Conservation (phyloP, 345 rosid genomes). For the Cardamine resedifolia region DNA sequence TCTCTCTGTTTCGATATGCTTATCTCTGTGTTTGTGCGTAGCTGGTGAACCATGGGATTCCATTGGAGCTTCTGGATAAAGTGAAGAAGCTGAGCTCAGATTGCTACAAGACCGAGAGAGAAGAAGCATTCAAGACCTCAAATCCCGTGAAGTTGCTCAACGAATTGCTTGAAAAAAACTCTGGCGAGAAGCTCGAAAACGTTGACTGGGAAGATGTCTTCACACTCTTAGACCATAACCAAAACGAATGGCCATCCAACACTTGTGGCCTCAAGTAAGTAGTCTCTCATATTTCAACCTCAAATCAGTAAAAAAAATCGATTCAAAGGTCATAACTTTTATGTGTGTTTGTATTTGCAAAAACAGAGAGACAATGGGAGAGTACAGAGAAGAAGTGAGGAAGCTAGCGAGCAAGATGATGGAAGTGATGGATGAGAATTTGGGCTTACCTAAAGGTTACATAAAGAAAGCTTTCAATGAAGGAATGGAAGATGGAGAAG, state of each 20-base stretch:
- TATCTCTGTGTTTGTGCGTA: constrained; percentile 23
- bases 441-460: constrained; percentile 66
- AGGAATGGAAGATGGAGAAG: constrained; percentile 45
- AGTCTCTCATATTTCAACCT: background rate
- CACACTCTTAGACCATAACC: constrained; percentile 51
- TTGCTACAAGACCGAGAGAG: constrained; percentile 66
- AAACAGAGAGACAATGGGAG: constrained; percentile 71
- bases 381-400: constrained; percentile 69
- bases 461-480: constrained; percentile 60
- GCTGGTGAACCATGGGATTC: constrained; percentile 84
- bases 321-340: constrained; percentile 1
- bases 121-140: constrained; percentile 62
- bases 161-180: constrained; percentile 45
- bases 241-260: constrained; percentile 60
- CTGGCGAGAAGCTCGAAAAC: constrained; percentile 51
- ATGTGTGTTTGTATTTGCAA: background rate
- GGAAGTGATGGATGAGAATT: constrained; percentile 91
- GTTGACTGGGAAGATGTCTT: constrained; percentile 92
- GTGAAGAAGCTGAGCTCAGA: constrained; percentile 70
- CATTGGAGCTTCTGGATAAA: constrained; percentile 64
- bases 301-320: background rate
- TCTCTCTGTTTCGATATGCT: background rate
- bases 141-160: constrained; percentile 47
- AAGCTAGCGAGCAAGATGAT: constrained; percentile 64
- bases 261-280: constrained; percentile 69